A percentile compares a stretch with the other conserved stretches of the same genome.
phyloP scores from a whole-genome alignment of 2,329 filamentous ascomycete species.

The Pseudogymnoascus sp. region DNA sequence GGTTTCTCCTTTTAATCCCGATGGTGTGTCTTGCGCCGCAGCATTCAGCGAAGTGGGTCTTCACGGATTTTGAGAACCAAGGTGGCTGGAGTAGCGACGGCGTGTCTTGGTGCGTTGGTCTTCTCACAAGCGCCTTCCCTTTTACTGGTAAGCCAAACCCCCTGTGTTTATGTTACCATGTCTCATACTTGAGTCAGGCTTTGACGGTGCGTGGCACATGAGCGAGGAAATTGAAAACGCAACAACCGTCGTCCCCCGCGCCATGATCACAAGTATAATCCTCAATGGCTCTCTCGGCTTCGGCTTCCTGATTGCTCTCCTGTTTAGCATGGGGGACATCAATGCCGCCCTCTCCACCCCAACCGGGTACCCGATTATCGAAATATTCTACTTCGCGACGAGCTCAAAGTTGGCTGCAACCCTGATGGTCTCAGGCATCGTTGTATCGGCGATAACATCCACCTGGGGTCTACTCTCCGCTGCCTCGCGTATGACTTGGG shows the following conservation, averaged over 20 bases:
- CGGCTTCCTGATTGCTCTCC: conserved; percentile 47
- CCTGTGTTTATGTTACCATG: conserved; percentile 23
- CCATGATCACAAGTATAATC: conserved; percentile 41
- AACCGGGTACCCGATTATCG: conserved; percentile 49
- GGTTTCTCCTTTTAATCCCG: conserved; percentile 32
- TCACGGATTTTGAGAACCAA: conserved; percentile 45
- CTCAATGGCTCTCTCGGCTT: conserved; percentile 48
- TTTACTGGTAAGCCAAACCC: background rate
- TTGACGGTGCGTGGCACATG: conserved; percentile 28
- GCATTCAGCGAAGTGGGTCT: conserved; percentile 47
- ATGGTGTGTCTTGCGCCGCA: conserved; percentile 32
- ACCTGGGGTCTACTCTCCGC: conserved; percentile 29
- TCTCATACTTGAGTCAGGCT: conserved; percentile 9
- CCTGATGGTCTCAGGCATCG: conserved; percentile 16
- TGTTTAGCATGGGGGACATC: conserved; percentile 35
- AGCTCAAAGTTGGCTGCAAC: conserved; percentile 33
- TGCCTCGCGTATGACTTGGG: conserved; percentile 35
- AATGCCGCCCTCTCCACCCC: conserved; percentile 40
- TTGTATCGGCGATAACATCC: conserved; percentile 30
- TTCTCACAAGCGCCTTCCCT: conserved; percentile 11
- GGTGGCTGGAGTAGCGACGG: conserved; percentile 38
- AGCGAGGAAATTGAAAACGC: conserved; percentile 42
- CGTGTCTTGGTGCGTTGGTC: conserved; percentile 32
- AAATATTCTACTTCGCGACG: conserved; percentile 43
- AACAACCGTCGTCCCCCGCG: conserved; percentile 41